A percentile compares a stretch with the other conserved stretches of the same genome.
Conservation (phyloP, 768 basidiomycete genomes). For the Mrakia frigida region DNA sequence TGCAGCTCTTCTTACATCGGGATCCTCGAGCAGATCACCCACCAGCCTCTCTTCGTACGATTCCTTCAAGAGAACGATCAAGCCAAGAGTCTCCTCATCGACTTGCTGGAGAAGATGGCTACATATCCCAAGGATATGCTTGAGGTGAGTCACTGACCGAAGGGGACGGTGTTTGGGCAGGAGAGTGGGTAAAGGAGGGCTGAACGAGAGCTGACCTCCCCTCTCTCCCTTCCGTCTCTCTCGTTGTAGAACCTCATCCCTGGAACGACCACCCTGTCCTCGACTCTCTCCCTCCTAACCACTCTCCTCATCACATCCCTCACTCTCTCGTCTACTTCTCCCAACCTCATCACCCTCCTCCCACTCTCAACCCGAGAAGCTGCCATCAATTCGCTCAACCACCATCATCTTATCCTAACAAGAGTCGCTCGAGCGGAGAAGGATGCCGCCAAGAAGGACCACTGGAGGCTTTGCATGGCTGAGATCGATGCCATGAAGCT, state of each 20-base stretch:
- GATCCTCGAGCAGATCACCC: neutral
- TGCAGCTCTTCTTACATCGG: neutral
- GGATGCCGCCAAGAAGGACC: neutral
- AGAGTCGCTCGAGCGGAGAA: slow-evolving; percentile 8
- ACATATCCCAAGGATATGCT: slow-evolving; percentile 10
- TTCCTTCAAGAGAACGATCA: neutral
- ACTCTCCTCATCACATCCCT: slow-evolving; percentile 6
- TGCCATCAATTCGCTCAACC: neutral
- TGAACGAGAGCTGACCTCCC: neutral
- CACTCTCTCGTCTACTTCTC: neutral
- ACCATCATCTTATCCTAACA: slow-evolving; percentile 8
- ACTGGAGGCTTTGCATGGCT: neutral
- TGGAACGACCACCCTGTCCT: neutral
- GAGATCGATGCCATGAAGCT: neutral
- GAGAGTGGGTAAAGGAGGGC: neutral
- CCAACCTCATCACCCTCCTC: slow-evolving; percentile 14
- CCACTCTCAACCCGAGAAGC: neutral
- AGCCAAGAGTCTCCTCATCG: neutral
- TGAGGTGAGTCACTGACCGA: neutral
- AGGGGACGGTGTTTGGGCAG: neutral
- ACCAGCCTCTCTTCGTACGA: neutral
- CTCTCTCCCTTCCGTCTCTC: neutral
- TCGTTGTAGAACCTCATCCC: neutral
- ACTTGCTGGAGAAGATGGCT: neutral
- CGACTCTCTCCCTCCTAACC: neutral